Percentiles rank a stretch among this genome's conserved stretches.
These are phyloP conservation scores for Aspergillus steynii DNA, from an alignment of 495 filamentous ascomycete species.

Conservation along the genomic window DNA sequence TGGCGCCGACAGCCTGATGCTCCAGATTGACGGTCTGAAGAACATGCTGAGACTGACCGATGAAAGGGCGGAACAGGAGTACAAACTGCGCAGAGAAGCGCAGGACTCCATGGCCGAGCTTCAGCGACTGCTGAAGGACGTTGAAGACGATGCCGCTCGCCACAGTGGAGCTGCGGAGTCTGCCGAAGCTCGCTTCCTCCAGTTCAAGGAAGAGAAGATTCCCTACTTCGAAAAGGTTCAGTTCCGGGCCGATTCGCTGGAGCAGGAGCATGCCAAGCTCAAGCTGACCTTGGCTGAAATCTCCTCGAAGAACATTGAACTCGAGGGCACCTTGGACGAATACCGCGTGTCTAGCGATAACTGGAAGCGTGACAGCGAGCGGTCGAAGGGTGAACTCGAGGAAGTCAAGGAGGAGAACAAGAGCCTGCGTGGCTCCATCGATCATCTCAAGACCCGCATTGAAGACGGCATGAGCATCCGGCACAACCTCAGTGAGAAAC, in stretches of 20 bases:
- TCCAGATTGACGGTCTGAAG: constrained; percentile 55
- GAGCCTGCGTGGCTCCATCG: constrained; percentile 63
- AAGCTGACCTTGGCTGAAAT: constrained; percentile 66
- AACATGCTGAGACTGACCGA: constrained; percentile 53
- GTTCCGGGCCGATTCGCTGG: constrained; percentile 62
- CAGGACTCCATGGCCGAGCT: constrained; percentile 74
- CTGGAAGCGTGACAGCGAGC: constrained; percentile 50
- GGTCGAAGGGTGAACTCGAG: constrained; percentile 53
- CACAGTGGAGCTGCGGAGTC: constrained; percentile 70
- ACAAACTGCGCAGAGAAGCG: constrained; percentile 62
- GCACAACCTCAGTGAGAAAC: constrained; percentile 74
- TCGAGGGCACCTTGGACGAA: constrained; percentile 61
- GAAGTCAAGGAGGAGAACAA: constrained; percentile 56
- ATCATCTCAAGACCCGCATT: constrained; percentile 69
- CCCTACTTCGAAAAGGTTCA: constrained; percentile 49
- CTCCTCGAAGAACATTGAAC: constrained; percentile 54
- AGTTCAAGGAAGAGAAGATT: constrained; percentile 54
- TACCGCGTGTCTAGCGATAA: constrained; percentile 57
- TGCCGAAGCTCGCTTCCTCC: constrained; percentile 55
- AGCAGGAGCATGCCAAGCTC: constrained; percentile 62
- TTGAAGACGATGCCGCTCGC: constrained; percentile 69
- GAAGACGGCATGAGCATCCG: constrained; percentile 81
- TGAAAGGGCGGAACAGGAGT: constrained; percentile 58
- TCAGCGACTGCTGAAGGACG: constrained; percentile 67
- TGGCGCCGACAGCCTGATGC: constrained; percentile 51